phyloP scores from a whole-genome alignment of 1,139 yeast genomes.

The Eremothecium cymbalariae region DNA sequence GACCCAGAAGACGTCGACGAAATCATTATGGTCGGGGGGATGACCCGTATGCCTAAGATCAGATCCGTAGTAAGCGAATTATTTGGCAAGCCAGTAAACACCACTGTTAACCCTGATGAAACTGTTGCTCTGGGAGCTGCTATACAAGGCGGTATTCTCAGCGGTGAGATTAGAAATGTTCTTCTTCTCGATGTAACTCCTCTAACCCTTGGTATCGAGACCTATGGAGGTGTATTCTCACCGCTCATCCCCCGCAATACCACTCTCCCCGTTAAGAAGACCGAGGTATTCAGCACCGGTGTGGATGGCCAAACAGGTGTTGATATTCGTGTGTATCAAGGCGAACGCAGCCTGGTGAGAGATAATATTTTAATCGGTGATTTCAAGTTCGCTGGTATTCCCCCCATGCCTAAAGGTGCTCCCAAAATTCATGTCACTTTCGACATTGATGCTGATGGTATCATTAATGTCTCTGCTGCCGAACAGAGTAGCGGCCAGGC shows the following conservation, averaged over 20 bases:
- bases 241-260: constrained; percentile 71
- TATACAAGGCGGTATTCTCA: constrained; percentile 69
- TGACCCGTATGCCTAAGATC: constrained; percentile 79
- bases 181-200: constrained; percentile 72
- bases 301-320: constrained; percentile 83
- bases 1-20: constrained; percentile 58
- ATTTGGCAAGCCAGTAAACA: constrained; percentile 53
- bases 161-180: constrained; percentile 67
- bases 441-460: constrained; percentile 78
- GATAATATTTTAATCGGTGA: constrained; percentile 69
- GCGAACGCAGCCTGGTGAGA: constrained; percentile 65
- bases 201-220: constrained; percentile 69
- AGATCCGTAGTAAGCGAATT: constrained; percentile 47
- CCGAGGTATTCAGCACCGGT: constrained; percentile 70
- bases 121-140: constrained; percentile 84
- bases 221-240: constrained; percentile 73
- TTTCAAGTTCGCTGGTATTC: constrained; percentile 59
- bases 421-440: constrained; percentile 70
- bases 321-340: constrained; percentile 69
- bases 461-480: constrained; percentile 62
- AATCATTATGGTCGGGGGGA: constrained; percentile 70
- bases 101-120: constrained; percentile 71
- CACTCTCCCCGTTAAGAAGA: constrained; percentile 63
- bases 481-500: constrained; percentile 52
- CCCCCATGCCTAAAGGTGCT: constrained; percentile 64